Base-by-base conservation (phyloP, 2,329 filamentous ascomycete genomes). In the Aquanectria penicillioides region DNA sequence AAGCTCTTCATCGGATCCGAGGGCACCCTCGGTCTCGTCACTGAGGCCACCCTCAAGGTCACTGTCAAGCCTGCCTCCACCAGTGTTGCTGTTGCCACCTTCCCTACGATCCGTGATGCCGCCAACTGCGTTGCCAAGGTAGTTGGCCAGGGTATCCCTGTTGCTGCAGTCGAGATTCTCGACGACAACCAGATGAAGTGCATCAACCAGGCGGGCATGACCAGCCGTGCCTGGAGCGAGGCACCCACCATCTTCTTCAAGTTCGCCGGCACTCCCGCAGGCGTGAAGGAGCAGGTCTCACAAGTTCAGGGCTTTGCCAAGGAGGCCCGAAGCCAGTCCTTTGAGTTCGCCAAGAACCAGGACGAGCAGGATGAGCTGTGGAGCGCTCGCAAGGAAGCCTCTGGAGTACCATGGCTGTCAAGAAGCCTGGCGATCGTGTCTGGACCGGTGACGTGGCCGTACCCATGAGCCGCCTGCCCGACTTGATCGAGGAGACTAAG, bases 401-500 rank as follows among this genome's bases (percentile, higher is more conserved):
- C 31, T 95, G 92, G 92, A 90, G 87, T 69, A 89, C 90, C 55
- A 89, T 92, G 81, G 86, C 90, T 0, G 80, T 89, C 70, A 86
- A 76, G 78, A 86, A 75, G 78, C 84, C 72, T 38, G 85, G 82
- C n/a, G 89, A 94, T 64, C 86, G 86, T 52, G 89, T 95, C 4
- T 95, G 92, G 92, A 94, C 92, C 0, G 92, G 91, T 2, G 92
- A 96, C 70, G 92, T 95, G 10, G 92, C 92, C 0, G 92, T 96
- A 51, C 92, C 92, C 12, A 89, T 95, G 73, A 91, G 86, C 63
- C 81, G 84, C 59, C 74, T 95, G 67, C 86, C 92, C 4, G 84
- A 90, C 62, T 87, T 94, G 57, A 93, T 94, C 65, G 91, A 93
- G 74, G 85, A 90, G 75, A 93, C 91, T 2, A 80, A 81, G 72